These are phyloP conservation scores for Trypanosomatidae sp. DNA, from an alignment of 208 protist species.

Conservation along the genomic window DNA sequence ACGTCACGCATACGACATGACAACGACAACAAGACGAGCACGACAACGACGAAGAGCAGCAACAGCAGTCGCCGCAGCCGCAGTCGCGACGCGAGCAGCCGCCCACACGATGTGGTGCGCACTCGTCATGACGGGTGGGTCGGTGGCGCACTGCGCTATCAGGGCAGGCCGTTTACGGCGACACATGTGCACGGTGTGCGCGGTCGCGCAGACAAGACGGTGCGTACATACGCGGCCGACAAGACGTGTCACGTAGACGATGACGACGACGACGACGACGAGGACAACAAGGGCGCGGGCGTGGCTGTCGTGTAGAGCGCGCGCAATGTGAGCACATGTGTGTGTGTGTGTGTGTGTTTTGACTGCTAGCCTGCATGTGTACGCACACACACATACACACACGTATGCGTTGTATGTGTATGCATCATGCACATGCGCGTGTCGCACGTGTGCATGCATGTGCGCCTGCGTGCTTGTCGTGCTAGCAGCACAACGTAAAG, in stretches of 20 bases:
- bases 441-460: no score
- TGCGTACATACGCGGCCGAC: conserved; percentile 2
- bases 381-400: background rate
- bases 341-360: background rate
- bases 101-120: no score
- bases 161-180: conserved; percentile 30
- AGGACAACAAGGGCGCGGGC: background rate
- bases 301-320: background rate
- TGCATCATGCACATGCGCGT: background rate
- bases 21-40: no score
- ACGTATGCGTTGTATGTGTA: background rate
- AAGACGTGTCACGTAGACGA: conserved; percentile 3
- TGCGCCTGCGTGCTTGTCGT: no score
- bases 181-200: conserved; percentile 18
- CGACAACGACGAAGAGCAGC: no score
- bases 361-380: background rate
- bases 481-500: no score
- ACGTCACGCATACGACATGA: no score
- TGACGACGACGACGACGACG: conserved; percentile 4
- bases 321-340: background rate
- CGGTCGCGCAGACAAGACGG: conserved; percentile 4
- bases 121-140: no score
- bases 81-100: no score
- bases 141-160: no score
- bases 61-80: no score